Base-by-base conservation (phyloP, 495 filamentous ascomycete species). In the Collariella sp. region DNA sequence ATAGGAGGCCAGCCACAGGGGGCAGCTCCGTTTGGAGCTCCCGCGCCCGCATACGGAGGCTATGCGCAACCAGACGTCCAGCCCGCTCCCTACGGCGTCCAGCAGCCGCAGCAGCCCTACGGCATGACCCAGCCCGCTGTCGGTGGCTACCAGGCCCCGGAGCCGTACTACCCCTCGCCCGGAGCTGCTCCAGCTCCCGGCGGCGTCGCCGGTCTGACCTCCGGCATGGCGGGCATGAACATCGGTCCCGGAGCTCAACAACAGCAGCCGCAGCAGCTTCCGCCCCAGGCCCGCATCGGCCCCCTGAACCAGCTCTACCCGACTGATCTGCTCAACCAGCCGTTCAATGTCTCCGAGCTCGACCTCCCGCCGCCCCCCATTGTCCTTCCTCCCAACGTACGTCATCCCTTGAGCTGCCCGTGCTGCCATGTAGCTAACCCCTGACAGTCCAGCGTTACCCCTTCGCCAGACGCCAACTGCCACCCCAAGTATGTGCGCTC, bases 401-500 rank as follows among this genome's bases (percentile, higher is more conserved):
- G 87, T 79, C 13, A 29, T 35, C 9, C 11, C 19, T 15, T 22
- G n/a, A 12, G 12, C 43, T 22, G 5, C 2, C 3, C 33, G 18
- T 15, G 3, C 22, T 7, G 7, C 16, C 16, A 12, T 18, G 22
- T 12, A 11, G 44, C 58, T 72, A 58, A 65, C 70, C 73, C 49
- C 18, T 31, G 55, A 40, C 66, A 96, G 90, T 83, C 88, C 33
- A 93, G 89, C 64, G 88, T 95, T 50, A 96, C 90, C 40, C 87
- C 90, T 38, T 96, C 90, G 9, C 89, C 91, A 26, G 79, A 88
- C 70, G 83, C 94, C 42, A 98, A 97, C 72, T 95, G 90, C 71
- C 81, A 86, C 26, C 80, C 93, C 16, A 95, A 95, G 77, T 97
- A 95, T 65, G 85, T 97, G 64, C 88, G 93, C 38, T 96, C 93